Base-by-base conservation (phyloP, 1,284 basidiomycete species). In the Cryptococcus depauperatus region DNA sequence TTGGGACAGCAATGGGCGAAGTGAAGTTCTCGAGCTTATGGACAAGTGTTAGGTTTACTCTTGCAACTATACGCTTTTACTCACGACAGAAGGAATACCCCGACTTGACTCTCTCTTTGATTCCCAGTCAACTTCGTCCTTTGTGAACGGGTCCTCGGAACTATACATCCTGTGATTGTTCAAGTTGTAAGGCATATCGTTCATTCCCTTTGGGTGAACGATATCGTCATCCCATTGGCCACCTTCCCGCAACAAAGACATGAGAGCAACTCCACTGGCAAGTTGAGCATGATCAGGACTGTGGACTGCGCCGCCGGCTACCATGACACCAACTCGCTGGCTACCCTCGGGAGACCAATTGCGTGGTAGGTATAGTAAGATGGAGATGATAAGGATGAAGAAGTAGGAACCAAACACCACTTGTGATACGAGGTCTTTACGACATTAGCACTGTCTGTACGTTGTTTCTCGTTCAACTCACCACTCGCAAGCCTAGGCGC, bases 221-320 rank as follows among this genome's bases (percentile, higher is more conserved):
- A 57, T 56, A 10, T 48, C 44, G 6, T 51, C 52, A 29, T 62
- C 61, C 56, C 56, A 58, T 35, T 61, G 59, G 3, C 59, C 61
- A 10, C 57, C 59, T 50, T 63, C 59, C 2, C 61, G 43, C 4
- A 63, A 43, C 1, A 63, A 47, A 1, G 61, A 57, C 54, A 61
- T 61, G 43, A 63, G 48, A 4, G 54, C 56, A 35, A 53, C 44
- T 4, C 52, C 52, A 32, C 43, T 50, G 14, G 52, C 44, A 30
- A 50, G 8, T 16, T 52, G 51, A 7, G 28, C 19, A 11, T 41
- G 39, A 1, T 10, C 39, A n/a, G 14, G 25, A 10, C 30, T 21
- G 1, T 28, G 25, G 2, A 18, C 26, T 7, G 25, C 9, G 39
- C 26, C 14, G 16, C 19, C 37, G 37, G 11, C 35, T 27, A 60